Base-by-base conservation (phyloP, 2,329 filamentous ascomycete genomes). In the Pseudocercospora musae region DNA sequence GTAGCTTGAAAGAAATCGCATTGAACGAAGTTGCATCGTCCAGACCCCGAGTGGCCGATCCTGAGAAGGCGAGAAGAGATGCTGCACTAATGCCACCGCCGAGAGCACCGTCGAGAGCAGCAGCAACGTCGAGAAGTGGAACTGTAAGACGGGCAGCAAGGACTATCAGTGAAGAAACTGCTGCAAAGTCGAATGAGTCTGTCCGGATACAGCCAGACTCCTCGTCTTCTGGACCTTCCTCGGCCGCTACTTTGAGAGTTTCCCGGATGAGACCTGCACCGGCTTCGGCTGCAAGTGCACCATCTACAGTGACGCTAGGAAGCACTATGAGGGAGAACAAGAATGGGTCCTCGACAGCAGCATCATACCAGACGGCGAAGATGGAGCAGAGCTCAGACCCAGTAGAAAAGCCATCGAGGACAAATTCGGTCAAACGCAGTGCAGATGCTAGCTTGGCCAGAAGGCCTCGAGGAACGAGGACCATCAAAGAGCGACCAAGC, bases 1-100 rank as follows among this genome's bases (percentile, higher is more conserved):
- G 68, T 75, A 76, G 65, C 4, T 71, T 82, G 50, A 72, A 76
- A 37, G 80, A 81, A 60, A 80, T 80, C 0, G 78, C 78, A 8
- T 77, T 77, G n/a, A 82, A 82, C 59, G 78, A 76, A 59, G 73
- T 75, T 4, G 68, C 72, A 2, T 60, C 49, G 23, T 56, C 66
- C 9, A 59, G 71, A 44, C 54, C 64, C 18, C 55, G 64, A 15
- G 33, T 27, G 29, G 40, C 57, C 11, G 62, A 62, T 50, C 54
- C 59, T 21, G 66, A 60, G 49, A 69, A 66, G 25, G 67, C 66
- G 23, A 60, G 60, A 50, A 66, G 64, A 53, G 73, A 75, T 56
- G 70, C 72, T 10, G 74, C 74, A 44, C 21, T 74, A 40, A 76
- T 76, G 74, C 59, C 71, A 23, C 64, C 69, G 18, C 73, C 71